phyloP scores from a whole-genome alignment of 2,329 filamentous ascomycete species.

The Hypoxylon sp. region DNA sequence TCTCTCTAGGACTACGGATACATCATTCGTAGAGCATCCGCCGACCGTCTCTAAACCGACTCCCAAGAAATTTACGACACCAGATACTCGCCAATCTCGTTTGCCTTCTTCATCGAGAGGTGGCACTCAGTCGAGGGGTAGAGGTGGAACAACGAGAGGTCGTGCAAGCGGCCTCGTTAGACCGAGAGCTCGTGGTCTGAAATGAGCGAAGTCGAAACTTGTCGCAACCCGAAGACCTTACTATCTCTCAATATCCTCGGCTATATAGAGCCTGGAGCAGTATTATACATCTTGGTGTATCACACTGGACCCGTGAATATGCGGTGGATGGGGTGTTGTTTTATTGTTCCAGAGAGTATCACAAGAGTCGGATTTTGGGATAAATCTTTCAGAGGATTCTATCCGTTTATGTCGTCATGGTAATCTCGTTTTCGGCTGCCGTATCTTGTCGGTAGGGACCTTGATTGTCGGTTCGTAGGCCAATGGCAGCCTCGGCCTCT shows the following conservation, averaged over 20 bases:
- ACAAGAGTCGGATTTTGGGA: conserved; percentile 3
- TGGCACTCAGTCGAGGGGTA: conserved; percentile 57
- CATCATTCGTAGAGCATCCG: conserved; percentile 90
- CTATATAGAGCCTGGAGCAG: conserved; percentile 1
- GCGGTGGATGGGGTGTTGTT: conserved; percentile 1
- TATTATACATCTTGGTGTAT: conserved; percentile 3
- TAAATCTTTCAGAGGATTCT: not conserved
- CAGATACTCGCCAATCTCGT: conserved; percentile 63
- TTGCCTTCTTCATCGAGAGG: conserved; percentile 62
- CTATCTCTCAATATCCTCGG: conserved; percentile 1
- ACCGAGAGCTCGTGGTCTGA: conserved; percentile 63
- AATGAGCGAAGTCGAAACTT: conserved; percentile 54
- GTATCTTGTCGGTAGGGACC: conserved; percentile 49
- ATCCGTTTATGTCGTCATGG: conserved; percentile 56
- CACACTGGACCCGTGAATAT: conserved; percentile 1
- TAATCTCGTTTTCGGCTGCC: conserved; percentile 56
- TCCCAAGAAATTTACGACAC: conserved; percentile 61
- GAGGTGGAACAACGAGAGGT: conserved; percentile 56
- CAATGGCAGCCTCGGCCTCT: conserved; percentile 85
- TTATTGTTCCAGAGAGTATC: not conserved
- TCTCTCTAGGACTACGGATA: conserved; percentile 83
- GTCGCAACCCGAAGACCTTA: not conserved
- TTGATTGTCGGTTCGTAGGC: conserved; percentile 79
- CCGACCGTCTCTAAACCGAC: conserved; percentile 67
- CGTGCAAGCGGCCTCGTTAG: conserved; percentile 64